phyloP scores from a whole-genome alignment of 306 rosid species.

The Ziziphus jujuba region DNA sequence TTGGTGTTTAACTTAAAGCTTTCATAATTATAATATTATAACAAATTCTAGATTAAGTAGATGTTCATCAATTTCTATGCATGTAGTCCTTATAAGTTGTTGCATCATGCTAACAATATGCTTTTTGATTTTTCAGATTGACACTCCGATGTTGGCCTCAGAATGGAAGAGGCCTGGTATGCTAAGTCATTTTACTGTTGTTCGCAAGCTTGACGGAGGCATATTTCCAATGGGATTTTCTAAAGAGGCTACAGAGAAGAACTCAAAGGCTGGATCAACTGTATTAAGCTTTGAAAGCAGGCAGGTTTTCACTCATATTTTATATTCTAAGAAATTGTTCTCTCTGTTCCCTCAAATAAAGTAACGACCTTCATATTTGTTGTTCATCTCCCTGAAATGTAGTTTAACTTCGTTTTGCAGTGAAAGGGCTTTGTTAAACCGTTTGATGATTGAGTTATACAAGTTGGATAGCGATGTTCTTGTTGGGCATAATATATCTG shows the following conservation, averaged over 20 bases:
- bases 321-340: constrained; percentile 9
- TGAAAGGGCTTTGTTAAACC: constrained; percentile 86
- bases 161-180: constrained; percentile 85
- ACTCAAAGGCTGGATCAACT: constrained; percentile 69
- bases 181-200: constrained; percentile 88
- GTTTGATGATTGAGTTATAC: constrained; percentile 75
- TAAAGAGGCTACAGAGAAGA: constrained; percentile 70
- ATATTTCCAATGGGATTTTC: constrained; percentile 84
- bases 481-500: constrained; percentile 95
- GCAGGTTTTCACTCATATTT: constrained; percentile 35
- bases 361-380: constrained; percentile 7
- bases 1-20: no score
- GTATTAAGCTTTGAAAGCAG: constrained; percentile 78
- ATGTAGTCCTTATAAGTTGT: neutral
- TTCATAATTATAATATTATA: no score
- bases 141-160: constrained; percentile 88
- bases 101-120: constrained; percentile 22
- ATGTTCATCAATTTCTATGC: constrained; percentile 1
- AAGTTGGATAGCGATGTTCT: constrained; percentile 89
- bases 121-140: constrained; percentile 66
- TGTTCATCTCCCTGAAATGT: constrained; percentile 31
- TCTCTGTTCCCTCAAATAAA: constrained; percentile 11
- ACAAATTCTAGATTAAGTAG: constrained; percentile 1
- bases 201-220: constrained; percentile 86
- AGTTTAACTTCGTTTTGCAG: constrained; percentile 50